Evolutionary conservation across 2,329 filamentous ascomycete genomes (phyloP), one percentile per base, ranked within the genome.

Genomic region (Tolypocladium paradoxum): DNA sequence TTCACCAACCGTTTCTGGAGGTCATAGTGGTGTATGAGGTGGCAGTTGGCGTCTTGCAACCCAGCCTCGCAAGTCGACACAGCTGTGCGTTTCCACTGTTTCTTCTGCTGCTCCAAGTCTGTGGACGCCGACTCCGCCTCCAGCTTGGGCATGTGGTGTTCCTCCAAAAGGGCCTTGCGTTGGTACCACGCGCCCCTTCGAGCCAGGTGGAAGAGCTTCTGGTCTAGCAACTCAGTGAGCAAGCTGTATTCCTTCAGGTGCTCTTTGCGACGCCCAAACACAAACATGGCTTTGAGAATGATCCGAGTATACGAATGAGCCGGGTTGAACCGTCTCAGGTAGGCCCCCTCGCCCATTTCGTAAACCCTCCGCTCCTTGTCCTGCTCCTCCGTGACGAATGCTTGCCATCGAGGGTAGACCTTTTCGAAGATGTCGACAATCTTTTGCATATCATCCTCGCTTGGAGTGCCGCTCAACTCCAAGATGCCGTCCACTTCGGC

Each of bases 251-350:
- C 93, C 29, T 82, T 80, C 53, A 76, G 75, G 65, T 97, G 83
- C 48, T 90, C 76, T 64, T 96, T 96, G 56, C 92, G 82, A 31
- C 89, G 85, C 0, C 87, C 90, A 18, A 95, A 78, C 2, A 90
- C 83, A 53, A 84, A 81, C 0, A 87, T 82, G 3, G 87, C 87
- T 67, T 97, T 97, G 70, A 96, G 90, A 4, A 96, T 78, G 55
- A 99, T 90, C 12, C 93, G 81, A 0, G 93, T 97, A 61, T 96
- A 96, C 0, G 95, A 86, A 79, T 95, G 95, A 0, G 87, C 91
- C 0, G 92, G 89, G 1, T 87, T 95, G 59, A 99, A 91, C 0
- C 91, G 84, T 46, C 91, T 83, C 1, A 99, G 73, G 64, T 99
- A 99, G 0, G 85, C 87, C 1, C 90, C 90, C 69, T 97, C 92